These are phyloP conservation scores for Psidium friedrichsthalianum DNA, from an alignment of 345 rosid species.

Conservation along the genomic window DNA sequence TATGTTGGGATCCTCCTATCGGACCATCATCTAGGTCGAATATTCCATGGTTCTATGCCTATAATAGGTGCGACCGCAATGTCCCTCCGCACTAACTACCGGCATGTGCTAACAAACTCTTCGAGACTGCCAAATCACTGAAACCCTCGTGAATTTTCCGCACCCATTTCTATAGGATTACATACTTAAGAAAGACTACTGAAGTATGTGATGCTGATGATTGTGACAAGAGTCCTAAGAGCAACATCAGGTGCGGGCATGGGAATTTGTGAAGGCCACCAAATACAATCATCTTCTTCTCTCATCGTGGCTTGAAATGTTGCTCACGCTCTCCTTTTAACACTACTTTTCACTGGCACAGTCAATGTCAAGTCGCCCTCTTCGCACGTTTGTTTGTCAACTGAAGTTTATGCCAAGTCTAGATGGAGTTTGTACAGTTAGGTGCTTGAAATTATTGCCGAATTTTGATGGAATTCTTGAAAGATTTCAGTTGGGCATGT, in stretches of 20 bases:
- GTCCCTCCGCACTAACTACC: no score
- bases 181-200: background rate
- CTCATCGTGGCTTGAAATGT: background rate
- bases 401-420: background rate
- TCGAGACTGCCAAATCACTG: background rate
- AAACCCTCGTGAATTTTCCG: background rate
- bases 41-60: background rate
- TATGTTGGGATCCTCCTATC: background rate
- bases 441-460: background rate
- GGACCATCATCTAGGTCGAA: background rate
- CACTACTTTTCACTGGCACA: background rate
- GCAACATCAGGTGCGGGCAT: background rate
- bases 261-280: background rate
- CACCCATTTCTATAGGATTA: background rate
- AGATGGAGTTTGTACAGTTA: background rate
- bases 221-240: background rate
- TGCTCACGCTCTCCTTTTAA: background rate
- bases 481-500: background rate
- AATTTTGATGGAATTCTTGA: background rate
- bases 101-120: background rate
- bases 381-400: background rate
- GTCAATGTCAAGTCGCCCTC: background rate
- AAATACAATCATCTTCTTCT: background rate
- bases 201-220: background rate
- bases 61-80: background rate